Percentiles rank a stretch among this genome's conserved stretches.
Evolutionary conservation across 2,329 filamentous ascomycete genomes (phyloP).

Genomic region (Talaromyces sp.): DNA sequence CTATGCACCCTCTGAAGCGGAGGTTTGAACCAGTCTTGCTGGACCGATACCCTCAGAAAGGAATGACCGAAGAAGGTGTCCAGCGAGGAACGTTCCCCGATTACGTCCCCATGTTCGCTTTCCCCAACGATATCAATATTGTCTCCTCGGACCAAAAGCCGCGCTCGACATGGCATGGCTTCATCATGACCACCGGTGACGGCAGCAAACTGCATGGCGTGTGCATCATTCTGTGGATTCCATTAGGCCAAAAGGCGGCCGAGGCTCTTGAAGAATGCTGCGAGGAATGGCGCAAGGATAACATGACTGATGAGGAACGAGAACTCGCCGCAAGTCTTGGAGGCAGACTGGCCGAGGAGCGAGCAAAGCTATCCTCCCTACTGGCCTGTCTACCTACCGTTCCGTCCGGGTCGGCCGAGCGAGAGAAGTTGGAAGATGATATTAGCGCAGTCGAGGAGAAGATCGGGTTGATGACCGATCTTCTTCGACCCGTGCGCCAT

Average conservation of each 20-base stretch:
- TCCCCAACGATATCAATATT: conserved; percentile 95
- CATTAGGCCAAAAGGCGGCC: conserved; percentile 73
- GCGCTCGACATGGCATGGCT: conserved; percentile 96
- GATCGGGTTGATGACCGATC: conserved; percentile 92
- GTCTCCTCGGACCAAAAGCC: conserved; percentile 92
- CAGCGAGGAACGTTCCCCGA: conserved; percentile 85
- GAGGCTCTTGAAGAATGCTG: conserved; percentile 69
- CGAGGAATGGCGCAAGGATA: conserved; percentile 79
- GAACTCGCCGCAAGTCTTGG: conserved; percentile 90
- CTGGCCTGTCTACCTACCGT: conserved; percentile 76
- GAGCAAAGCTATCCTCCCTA: conserved; percentile 83
- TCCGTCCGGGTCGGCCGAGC: conserved; percentile 71
- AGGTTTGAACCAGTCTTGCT: conserved; percentile 94
- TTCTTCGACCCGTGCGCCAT: conserved; percentile 85
- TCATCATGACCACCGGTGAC: conserved; percentile 93
- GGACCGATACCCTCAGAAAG: conserved; percentile 85
- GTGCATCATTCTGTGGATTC: conserved; percentile 87
- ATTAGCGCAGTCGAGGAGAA: conserved; percentile 97
- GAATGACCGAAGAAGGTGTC: conserved; percentile 72
- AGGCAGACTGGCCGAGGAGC: conserved; percentile 77
- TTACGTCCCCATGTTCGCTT: conserved; percentile 98
- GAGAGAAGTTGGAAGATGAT: conserved; percentile 84
- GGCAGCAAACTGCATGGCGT: conserved; percentile 90
- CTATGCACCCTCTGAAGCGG: conserved; percentile 93
- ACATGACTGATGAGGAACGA: conserved; percentile 97